Conservation (phyloP, 805 yeast species). For the Pichia paraexigua region DNA sequence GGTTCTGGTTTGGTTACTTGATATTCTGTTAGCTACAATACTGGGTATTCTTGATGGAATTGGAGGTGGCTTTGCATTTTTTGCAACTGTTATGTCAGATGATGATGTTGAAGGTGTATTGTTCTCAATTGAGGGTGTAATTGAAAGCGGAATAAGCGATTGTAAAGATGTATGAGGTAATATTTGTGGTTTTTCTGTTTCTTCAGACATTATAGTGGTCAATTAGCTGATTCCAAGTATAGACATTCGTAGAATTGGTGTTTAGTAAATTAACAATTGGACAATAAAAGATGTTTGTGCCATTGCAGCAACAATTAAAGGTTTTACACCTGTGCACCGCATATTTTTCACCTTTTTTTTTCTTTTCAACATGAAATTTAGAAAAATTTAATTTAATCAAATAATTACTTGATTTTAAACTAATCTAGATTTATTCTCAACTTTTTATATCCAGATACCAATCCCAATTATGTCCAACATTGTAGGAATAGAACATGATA, state of each 20-base stretch:
- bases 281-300: no score
- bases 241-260: no score
- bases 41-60: neutral
- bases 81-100: neutral
- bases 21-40: neutral
- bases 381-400: neutral
- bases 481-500: constrained; percentile 81
- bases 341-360: neutral
- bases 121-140: constrained; percentile 1
- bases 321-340: neutral
- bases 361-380: neutral
- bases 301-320: no score
- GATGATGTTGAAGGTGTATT: neutral
- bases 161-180: neutral
- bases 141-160: constrained; percentile 1
- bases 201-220: neutral
- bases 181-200: neutral
- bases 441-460: neutral
- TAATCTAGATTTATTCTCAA: no score
- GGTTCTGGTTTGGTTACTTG: constrained; percentile 1
- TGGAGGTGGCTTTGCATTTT: neutral
- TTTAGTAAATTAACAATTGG: no score
- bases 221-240: no score
- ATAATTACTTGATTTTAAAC: neutral
- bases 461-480: constrained; percentile 37